Conservation (phyloP, 202 grass and related monocot genomes). For the Panicum virgatum region DNA sequence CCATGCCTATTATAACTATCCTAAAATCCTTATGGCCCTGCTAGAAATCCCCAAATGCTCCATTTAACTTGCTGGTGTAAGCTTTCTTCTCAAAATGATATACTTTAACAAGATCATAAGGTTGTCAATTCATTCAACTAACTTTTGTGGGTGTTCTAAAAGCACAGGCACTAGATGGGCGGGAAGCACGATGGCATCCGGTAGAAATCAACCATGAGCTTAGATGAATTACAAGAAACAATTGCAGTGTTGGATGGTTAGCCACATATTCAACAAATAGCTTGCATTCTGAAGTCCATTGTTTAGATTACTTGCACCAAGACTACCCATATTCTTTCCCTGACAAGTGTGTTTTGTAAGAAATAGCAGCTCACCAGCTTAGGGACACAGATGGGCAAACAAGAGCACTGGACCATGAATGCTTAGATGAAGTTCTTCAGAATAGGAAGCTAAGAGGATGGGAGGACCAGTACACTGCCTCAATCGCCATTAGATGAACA, state of each 20-base stretch:
- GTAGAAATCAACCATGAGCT: neutral
- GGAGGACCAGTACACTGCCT: too few relatives aligned
- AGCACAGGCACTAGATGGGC: neutral
- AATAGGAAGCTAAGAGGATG: too few relatives aligned
- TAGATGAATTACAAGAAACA: neutral
- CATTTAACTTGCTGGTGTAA: neutral
- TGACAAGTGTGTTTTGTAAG: neutral
- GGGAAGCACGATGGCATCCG: neutral
- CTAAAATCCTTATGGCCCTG: neutral
- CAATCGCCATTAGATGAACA: too few relatives aligned
- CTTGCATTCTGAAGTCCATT: neutral
- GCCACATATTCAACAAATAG: neutral
- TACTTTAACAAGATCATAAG: neutral
- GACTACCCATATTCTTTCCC: neutral
- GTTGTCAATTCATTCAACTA: neutral
- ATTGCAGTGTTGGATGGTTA: neutral
- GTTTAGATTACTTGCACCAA: neutral
- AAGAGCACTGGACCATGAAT: too few relatives aligned
- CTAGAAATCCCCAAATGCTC: neutral
- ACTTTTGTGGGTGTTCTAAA: neutral
- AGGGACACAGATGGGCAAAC: neutral
- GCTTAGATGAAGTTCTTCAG: too few relatives aligned
- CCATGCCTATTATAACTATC: neutral
- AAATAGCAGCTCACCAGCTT: neutral
- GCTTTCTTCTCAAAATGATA: neutral